Base-by-base conservation (phyloP, 2,329 filamentous ascomycete species). In the Penicillium polonicum region DNA sequence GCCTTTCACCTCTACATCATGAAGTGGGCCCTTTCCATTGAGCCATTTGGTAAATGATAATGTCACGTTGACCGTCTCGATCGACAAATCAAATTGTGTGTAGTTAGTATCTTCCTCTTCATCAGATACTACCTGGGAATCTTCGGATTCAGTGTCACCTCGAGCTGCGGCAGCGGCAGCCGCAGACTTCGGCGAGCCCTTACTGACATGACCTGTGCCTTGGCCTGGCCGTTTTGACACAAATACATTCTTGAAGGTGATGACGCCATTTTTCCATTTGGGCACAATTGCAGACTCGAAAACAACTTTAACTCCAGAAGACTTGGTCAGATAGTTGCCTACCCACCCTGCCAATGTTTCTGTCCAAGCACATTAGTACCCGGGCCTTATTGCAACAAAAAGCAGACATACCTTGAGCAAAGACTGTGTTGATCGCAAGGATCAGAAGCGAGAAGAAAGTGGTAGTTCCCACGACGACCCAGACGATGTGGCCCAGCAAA, bases 1-100 rank as follows among this genome's bases (percentile, higher is more conserved):
- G 5, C 94, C 94, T 70, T 92, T 94, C 52, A 99, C 88, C 70
- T 97, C 92, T 42, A 99, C 94, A 71, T 97, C 91, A 66, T 90
- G 88, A 9, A 99, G 79, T 6, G 95, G 82, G 0, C 94, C 94
- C 74, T 93, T 97, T 23, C 94, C 93, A 67, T 96, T 97, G 85
- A 96, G 95, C 94, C 94, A 99, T 72, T 97, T 97, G n/a, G 92
- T 83, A 67, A 99, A 97, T 0, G 94, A 99, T 27, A 99, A 75
- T 0, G 93, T 97, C 42, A 99, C 93, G 69, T 99, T 96, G 60
- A 99, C 91, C 0, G 91, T 95, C 61, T 94, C 91, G 58, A 99
- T 91, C 0, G 92, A 96, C 17, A 99, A 81, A 70, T 99, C 94
- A 67, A 97, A 99, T 66, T 99, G 94, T 0, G 92, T 97, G 73